Percentiles rank a stretch among this genome's conserved stretches.
Evolutionary conservation across 2,329 filamentous ascomycete species (phyloP).

Genomic region (Aspergillus fructus): DNA sequence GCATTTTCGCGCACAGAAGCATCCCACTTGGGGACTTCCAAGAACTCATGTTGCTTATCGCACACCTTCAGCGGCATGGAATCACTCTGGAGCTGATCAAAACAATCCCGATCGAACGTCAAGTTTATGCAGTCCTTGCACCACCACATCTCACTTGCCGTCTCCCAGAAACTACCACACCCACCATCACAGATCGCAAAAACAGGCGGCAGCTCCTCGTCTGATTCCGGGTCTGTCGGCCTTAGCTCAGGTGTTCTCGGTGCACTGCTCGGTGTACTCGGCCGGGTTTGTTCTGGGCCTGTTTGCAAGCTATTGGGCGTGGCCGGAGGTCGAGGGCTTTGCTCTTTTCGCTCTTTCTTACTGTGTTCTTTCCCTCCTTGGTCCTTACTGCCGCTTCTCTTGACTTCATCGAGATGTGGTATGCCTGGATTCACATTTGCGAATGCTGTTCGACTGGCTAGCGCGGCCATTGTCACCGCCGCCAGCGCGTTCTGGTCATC

Average conservation of each 20-base stretch:
- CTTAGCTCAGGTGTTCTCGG: conserved; percentile 1
- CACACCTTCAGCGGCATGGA: conserved; percentile 28
- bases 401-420: conserved; percentile 1
- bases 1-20: conserved; percentile 14
- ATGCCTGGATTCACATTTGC: not conserved
- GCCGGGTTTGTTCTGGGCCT: not conserved
- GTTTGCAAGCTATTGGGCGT: not conserved
- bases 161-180: conserved; percentile 19
- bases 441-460: conserved; percentile 8
- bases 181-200: conserved; percentile 17
- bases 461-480: conserved; percentile 17
- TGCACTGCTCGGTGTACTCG: not conserved
- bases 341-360: conserved; percentile 7
- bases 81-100: conserved; percentile 17
- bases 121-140: conserved; percentile 31
- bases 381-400: not conserved
- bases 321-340: not conserved
- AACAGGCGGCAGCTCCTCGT: not conserved
- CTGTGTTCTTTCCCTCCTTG: not conserved
- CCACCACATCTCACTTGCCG: conserved; percentile 27
- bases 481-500: conserved; percentile 20
- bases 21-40: conserved; percentile 25
- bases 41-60: conserved; percentile 22
- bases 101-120: conserved; percentile 22
- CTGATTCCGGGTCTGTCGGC: not conserved